Conservation (phyloP, 1,139 yeast genomes). For the Pichia sp. region DNA sequence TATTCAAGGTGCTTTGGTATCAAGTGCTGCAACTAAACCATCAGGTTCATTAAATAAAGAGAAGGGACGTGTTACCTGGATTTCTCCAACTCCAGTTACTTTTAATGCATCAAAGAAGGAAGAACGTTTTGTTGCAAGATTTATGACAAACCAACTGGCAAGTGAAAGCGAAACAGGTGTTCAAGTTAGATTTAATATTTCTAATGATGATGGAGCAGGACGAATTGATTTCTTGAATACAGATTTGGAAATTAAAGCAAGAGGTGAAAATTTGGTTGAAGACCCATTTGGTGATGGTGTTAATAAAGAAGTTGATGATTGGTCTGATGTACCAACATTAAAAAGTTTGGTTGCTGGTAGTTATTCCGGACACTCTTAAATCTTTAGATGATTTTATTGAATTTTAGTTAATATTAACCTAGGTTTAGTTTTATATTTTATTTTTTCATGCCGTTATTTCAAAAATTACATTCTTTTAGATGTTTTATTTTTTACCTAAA, state of each 20-base stretch:
- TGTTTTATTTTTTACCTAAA: too few relatives aligned
- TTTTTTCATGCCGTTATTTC: neutral
- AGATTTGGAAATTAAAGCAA: slow-evolving; percentile 17
- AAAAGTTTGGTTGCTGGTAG: slow-evolving; percentile 32
- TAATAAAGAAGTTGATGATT: slow-evolving; percentile 17
- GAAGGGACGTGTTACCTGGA: slow-evolving; percentile 81
- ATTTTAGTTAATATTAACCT: neutral
- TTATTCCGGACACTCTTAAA: slow-evolving; percentile 29
- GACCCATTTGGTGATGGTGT: slow-evolving; percentile 28
- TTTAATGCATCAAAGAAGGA: slow-evolving; percentile 38
- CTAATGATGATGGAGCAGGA: slow-evolving; percentile 25
- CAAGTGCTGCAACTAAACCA: slow-evolving; percentile 81
- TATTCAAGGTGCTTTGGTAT: slow-evolving; percentile 38
- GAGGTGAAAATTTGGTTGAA: slow-evolving; percentile 18
- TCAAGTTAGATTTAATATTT: slow-evolving; percentile 53
- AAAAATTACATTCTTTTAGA: too few relatives aligned
- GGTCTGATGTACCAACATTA: slow-evolving; percentile 28
- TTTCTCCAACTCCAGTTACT: slow-evolving; percentile 43
- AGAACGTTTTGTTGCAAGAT: slow-evolving; percentile 64
- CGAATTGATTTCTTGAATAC: slow-evolving; percentile 17
- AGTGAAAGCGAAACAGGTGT: slow-evolving; percentile 65
- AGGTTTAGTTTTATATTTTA: neutral
- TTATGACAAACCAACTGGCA: slow-evolving; percentile 57
- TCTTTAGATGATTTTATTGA: neutral
- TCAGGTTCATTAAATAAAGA: slow-evolving; percentile 85